Evolutionary conservation across 2,329 filamentous ascomycete genomes (phyloP).

Genomic region (Alternaria dauci): DNA sequence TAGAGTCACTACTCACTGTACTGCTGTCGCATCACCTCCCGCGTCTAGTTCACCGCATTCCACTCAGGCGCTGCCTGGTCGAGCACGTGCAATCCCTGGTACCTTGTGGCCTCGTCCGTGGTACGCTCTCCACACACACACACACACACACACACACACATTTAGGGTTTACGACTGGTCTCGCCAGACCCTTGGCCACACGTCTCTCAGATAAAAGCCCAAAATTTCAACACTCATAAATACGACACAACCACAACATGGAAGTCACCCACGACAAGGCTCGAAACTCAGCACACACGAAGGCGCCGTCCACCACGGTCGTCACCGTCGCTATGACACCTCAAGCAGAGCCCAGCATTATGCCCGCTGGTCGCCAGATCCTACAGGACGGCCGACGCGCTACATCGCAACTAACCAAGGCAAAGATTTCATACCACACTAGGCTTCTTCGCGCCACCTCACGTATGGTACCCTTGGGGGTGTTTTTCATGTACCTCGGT

Average conservation of each 20-base stretch:
- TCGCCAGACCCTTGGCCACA: not conserved
- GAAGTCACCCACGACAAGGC: not conserved
- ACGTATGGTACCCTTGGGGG: constrained; percentile 14
- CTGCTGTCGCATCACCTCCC: not conserved
- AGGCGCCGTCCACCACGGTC: not conserved
- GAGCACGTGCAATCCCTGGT: not conserved
- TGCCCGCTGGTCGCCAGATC: not conserved
- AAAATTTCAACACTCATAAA: not conserved
- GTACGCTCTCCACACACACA: not conserved
- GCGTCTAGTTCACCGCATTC: not conserved
- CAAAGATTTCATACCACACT: no score
- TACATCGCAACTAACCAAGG: not conserved
- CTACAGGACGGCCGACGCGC: not conserved
- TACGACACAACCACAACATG: not conserved
- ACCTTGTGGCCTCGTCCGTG: not conserved
- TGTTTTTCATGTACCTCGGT: constrained; percentile 17
- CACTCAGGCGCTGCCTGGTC: constrained; percentile 4
- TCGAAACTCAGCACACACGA: not conserved
- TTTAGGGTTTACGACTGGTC: not conserved
- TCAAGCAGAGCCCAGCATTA: not conserved
- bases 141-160: no score
- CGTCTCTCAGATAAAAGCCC: not conserved
- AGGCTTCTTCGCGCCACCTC: constrained; percentile 7
- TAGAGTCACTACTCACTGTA: not conserved
- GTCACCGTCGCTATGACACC: not conserved